Evolutionary conservation across 176 grass and related monocot genomes (phyloP), one percentile per base, ranked within the genome.

Genomic region (Phragmites australis): DNA sequence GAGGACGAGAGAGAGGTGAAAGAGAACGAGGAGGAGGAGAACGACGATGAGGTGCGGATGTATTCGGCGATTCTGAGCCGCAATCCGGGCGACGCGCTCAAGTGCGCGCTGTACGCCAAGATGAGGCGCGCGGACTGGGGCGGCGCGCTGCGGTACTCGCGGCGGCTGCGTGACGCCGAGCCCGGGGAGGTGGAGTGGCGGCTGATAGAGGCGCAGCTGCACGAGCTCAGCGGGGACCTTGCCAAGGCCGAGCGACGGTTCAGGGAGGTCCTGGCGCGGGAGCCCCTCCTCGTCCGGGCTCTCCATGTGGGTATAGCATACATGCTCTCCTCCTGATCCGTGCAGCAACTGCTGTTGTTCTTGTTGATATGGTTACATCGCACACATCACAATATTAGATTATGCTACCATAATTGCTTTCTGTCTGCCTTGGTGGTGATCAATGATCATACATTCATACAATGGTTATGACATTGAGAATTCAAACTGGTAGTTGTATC

Each of bases 111-210:
- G 39, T 98, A 87, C 79, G 84, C 83, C 13, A 91, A 76, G 80
- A 86, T 98, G 90, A 80, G 69, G 91, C 83, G 88, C 19, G 79
- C 56, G 65, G 81, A 98, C 60, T 91, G 84, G 86, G 86, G 73
- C 75, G 88, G 79, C 26, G 92, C 92, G 34, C 64, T 94, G 83
- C 21, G 41, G 49, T 93, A 82, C 76, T 80, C 84, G 26, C 72
- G 79, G 19, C 77, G 72, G 74, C 81, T 98, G 84, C 87, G 88
- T 21, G 81, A 62, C 59, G 63, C 87, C 19, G 81, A 98, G 83
- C 90, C 90, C 19, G 67, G 75, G 32, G 90, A 93, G 66, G 60
- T 91, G 54, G 96, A 98, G 72, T 98, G 96, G 96, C 79, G 69
- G 29, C 84, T 98, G 34, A 84, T 91, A 80, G 91, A 86, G 81